Evolutionary conservation across 768 basidiomycete species (phyloP).

Genomic region (Boletus reticulatus): DNA sequence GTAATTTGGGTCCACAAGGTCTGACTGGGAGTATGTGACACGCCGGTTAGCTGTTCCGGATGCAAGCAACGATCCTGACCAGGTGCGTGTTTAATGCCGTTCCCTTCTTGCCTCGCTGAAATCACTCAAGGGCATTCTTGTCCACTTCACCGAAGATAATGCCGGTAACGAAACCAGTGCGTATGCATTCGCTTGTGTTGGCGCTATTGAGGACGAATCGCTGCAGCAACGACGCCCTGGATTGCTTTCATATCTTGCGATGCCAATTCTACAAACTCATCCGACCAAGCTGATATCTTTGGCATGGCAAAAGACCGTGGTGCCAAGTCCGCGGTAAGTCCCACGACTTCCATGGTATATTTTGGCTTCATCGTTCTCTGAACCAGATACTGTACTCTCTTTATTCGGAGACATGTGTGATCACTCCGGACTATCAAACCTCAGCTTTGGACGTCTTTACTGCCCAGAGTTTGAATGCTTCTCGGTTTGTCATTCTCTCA

Average conservation of each 20-base stretch:
- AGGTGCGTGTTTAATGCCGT: constrained; percentile 39
- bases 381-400: constrained; percentile 74
- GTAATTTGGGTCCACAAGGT: constrained; percentile 32
- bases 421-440: constrained; percentile 70
- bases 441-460: constrained; percentile 76
- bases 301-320: constrained; percentile 77
- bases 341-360: not conserved
- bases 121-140: constrained; percentile 62
- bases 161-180: constrained; percentile 46
- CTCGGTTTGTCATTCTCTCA: constrained; percentile 42
- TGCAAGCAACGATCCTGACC: constrained; percentile 46
- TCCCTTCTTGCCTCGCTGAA: constrained; percentile 1
- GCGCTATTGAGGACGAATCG: constrained; percentile 15
- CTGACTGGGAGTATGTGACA: constrained; percentile 53
- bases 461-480: constrained; percentile 58
- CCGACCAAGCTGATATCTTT: constrained; percentile 69
- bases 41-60: constrained; percentile 55
- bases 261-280: constrained; percentile 63
- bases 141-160: constrained; percentile 75
- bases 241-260: constrained; percentile 89
- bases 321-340: constrained; percentile 72
- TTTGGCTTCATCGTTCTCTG: not conserved
- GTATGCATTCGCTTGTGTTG: constrained; percentile 33
- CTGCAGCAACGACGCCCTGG: constrained; percentile 76
- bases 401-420: constrained; percentile 67